Percentiles rank a stretch among this genome's conserved stretches.
Evolutionary conservation across 495 filamentous ascomycete genomes (phyloP).

Genomic region (Aspergillus sclerotioniger): DNA sequence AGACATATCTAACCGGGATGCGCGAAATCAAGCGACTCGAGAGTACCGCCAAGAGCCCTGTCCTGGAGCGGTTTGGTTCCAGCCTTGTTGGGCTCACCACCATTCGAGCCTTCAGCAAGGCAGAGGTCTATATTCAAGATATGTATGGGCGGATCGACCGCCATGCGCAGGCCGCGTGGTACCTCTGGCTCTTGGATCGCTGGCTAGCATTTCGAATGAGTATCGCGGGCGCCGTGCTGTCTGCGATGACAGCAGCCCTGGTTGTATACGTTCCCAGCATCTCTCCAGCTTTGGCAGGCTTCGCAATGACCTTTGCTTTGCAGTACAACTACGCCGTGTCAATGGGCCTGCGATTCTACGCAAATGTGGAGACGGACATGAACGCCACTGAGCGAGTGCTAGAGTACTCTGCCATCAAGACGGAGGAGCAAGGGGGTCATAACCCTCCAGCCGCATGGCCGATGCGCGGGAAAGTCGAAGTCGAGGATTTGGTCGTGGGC

Average conservation of each 20-base stretch:
- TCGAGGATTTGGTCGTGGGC: slow-evolving; percentile 67
- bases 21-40: slow-evolving; percentile 72
- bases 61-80: slow-evolving; percentile 70
- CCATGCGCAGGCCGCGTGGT: slow-evolving; percentile 56
- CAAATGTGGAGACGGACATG: slow-evolving; percentile 72
- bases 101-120: slow-evolving; percentile 69
- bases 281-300: slow-evolving; percentile 75
- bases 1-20: slow-evolving; percentile 62
- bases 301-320: slow-evolving; percentile 63
- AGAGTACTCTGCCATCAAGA: slow-evolving; percentile 72
- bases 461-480: slow-evolving; percentile 69
- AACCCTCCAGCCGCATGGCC: slow-evolving; percentile 79
- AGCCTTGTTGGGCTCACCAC: slow-evolving; percentile 65
- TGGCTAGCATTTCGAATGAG: slow-evolving; percentile 75
- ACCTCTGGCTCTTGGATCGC: slow-evolving; percentile 67
- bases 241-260: slow-evolving; percentile 59
- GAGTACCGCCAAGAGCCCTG: slow-evolving; percentile 63
- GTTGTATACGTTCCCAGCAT: slow-evolving; percentile 63
- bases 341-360: slow-evolving; percentile 47
- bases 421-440: slow-evolving; percentile 57
- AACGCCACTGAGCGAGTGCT: slow-evolving; percentile 80
- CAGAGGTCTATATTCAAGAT: slow-evolving; percentile 56
- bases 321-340: slow-evolving; percentile 52
- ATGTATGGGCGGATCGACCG: slow-evolving; percentile 65
- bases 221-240: slow-evolving; percentile 68